Evolutionary conservation across 2,329 filamentous ascomycete species (phyloP).

Genomic region (Chalara sp.): DNA sequence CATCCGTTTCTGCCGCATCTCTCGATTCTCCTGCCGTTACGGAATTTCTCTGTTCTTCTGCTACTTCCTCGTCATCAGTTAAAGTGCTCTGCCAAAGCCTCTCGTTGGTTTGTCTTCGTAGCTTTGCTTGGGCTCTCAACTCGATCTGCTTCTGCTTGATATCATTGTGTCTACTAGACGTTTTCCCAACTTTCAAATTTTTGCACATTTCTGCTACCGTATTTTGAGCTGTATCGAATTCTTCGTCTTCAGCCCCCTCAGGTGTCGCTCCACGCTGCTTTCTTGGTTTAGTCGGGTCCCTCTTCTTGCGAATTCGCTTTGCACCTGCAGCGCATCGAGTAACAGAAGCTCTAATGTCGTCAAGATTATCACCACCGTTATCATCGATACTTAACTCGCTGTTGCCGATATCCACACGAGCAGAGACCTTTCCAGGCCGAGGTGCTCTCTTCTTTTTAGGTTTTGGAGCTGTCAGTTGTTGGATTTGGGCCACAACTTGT

Average conservation of each 20-base stretch:
- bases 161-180: constrained; percentile 67
- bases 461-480: constrained; percentile 7
- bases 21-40: too few relatives aligned
- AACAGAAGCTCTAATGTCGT: constrained; percentile 18
- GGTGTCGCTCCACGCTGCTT: constrained; percentile 39
- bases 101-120: constrained; percentile 16
- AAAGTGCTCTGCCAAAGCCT: constrained; percentile 12
- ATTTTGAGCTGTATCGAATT: constrained; percentile 59
- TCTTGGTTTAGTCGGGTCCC: constrained; percentile 22
- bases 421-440: constrained; percentile 14
- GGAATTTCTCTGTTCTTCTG: constrained; percentile 13
- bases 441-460: constrained; percentile 12
- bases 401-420: constrained; percentile 6
- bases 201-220: constrained; percentile 69
- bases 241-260: constrained; percentile 53
- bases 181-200: constrained; percentile 65
- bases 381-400: constrained; percentile 3
- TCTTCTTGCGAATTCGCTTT: constrained; percentile 22
- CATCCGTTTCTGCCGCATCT: background rate
- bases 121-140: constrained; percentile 27
- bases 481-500: background rate
- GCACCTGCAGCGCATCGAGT: constrained; percentile 10
- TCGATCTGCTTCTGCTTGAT: constrained; percentile 60
- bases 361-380: constrained; percentile 15
- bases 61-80: constrained; percentile 20